Evolutionary conservation across 805 yeast species (phyloP).

Genomic region (Yamadazyma philogaea): DNA sequence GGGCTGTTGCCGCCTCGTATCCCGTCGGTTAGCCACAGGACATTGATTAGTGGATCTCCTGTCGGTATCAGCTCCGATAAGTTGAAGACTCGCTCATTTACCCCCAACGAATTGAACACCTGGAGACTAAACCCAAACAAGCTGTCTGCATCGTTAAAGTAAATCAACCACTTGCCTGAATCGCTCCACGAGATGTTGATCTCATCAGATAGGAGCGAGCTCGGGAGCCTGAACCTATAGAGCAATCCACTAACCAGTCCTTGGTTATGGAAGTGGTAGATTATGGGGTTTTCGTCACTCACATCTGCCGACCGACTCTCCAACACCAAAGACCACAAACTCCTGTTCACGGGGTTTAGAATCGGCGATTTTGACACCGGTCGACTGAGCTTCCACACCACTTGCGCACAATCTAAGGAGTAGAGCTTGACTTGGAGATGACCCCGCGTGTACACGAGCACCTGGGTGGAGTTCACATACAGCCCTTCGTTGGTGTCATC

Average conservation of each 20-base stretch:
- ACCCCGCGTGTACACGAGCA: slow-evolving; percentile 28
- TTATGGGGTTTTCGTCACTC: slow-evolving; percentile 15
- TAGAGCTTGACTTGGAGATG: slow-evolving; percentile 30
- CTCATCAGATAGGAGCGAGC: slow-evolving; percentile 16
- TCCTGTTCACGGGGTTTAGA: slow-evolving; percentile 6
- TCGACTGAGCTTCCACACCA: slow-evolving; percentile 30
- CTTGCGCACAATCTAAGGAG: slow-evolving; percentile 35
- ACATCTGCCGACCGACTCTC: slow-evolving; percentile 12
- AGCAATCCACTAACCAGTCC: slow-evolving; percentile 30
- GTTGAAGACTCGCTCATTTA: slow-evolving; percentile 14
- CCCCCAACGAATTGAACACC: slow-evolving; percentile 27
- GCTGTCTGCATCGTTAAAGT: slow-evolving; percentile 21
- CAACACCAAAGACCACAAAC: slow-evolving; percentile 30
- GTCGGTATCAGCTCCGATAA: slow-evolving; percentile 10
- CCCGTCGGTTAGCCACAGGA: slow-evolving; percentile 17
- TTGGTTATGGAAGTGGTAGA: slow-evolving; percentile 29
- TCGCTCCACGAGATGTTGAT: slow-evolving; percentile 27
- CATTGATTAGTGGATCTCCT: slow-evolving; percentile 17
- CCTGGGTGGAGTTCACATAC: slow-evolving; percentile 31
- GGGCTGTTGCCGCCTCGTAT: slow-evolving; percentile 8
- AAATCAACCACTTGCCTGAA: slow-evolving; percentile 33
- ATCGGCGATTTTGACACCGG: slow-evolving; percentile 23
- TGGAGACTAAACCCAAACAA: slow-evolving; percentile 28
- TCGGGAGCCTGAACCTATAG: slow-evolving; percentile 21
- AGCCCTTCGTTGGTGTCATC: slow-evolving; percentile 22